Evolutionary conservation across 768 basidiomycete species (phyloP).

Genomic region (Chalciporus sphaerocephalus): DNA sequence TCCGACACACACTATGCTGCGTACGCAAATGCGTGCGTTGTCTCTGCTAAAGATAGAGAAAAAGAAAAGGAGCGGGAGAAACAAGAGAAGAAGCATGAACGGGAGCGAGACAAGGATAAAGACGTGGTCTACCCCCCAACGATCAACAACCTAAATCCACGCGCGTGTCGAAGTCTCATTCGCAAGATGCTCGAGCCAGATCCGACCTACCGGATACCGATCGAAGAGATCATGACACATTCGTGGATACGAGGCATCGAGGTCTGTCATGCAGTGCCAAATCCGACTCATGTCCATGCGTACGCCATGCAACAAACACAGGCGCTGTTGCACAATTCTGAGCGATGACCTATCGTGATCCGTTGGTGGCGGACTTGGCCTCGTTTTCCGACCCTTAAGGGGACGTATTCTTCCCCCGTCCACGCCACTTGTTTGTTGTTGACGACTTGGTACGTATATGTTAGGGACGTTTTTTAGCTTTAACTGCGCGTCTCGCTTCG

Average conservation of each 20-base stretch:
- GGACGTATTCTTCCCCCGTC: too few relatives aligned
- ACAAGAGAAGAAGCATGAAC: neutral
- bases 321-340: constrained; percentile 36
- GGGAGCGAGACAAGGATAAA: constrained; percentile 24
- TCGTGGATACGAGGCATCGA: constrained; percentile 79
- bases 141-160: constrained; percentile 84
- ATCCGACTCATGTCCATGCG: constrained; percentile 70
- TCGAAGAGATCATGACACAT: constrained; percentile 78
- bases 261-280: constrained; percentile 65
- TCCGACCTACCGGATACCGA: constrained; percentile 65
- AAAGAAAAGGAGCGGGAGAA: neutral
- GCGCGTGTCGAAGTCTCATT: constrained; percentile 76
- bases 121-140: constrained; percentile 49
- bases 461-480: constrained; percentile 17
- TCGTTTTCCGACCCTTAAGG: too few relatives aligned
- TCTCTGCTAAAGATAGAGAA: constrained; percentile 17
- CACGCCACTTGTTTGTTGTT: neutral
- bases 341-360: constrained; percentile 2
- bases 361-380: neutral
- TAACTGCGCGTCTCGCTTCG: constrained; percentile 8
- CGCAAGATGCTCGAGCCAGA: constrained; percentile 96
- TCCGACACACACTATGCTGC: constrained; percentile 76
- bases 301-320: constrained; percentile 57
- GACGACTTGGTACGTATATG: constrained; percentile 4
- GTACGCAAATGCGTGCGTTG: constrained; percentile 49